Percentiles rank a stretch among this genome's conserved stretches.
Conservation (phyloP, 495 filamentous ascomycete genomes). For the Hamigera avellanea region DNA sequence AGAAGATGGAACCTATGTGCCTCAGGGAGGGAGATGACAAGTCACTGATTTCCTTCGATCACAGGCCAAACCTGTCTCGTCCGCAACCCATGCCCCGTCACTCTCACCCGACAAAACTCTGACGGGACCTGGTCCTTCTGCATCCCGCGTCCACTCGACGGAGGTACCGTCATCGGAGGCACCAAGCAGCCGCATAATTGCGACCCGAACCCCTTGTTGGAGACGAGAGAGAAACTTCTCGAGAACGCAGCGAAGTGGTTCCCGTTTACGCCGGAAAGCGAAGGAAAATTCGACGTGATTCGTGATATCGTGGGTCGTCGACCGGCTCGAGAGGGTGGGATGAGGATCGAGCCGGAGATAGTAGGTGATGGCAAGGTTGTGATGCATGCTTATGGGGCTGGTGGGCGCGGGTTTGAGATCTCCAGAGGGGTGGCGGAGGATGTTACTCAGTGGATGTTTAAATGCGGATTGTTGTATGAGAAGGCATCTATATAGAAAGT, state of each 20-base stretch:
- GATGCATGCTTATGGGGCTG: conserved; percentile 54
- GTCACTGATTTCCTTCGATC: background rate
- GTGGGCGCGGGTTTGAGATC: conserved; percentile 45
- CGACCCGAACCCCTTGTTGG: conserved; percentile 33
- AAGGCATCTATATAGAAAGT: background rate
- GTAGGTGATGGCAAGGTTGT: conserved; percentile 17
- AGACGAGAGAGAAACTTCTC: conserved; percentile 37
- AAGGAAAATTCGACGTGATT: conserved; percentile 31
- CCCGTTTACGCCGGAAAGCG: conserved; percentile 25
- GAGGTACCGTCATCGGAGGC: conserved; percentile 52
- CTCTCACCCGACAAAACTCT: conserved; percentile 47
- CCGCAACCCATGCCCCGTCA: conserved; percentile 34
- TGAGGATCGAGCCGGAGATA: conserved; percentile 30
- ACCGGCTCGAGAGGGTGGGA: conserved; percentile 31
- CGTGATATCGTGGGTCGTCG: conserved; percentile 34
- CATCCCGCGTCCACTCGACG: conserved; percentile 45
- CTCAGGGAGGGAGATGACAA: too few species aligned
- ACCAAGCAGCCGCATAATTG: conserved; percentile 50
- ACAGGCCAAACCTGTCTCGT: conserved; percentile 34
- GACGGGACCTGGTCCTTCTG: conserved; percentile 51
- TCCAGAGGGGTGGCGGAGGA: conserved; percentile 33
- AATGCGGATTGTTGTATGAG: conserved; percentile 12
- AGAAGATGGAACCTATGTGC: conserved; percentile 2
- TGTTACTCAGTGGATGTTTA: conserved; percentile 19
- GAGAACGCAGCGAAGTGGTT: conserved; percentile 32